phyloP scores from a whole-genome alignment of 202 grass and related monocot species.

The Hordeum pubiflorum region DNA sequence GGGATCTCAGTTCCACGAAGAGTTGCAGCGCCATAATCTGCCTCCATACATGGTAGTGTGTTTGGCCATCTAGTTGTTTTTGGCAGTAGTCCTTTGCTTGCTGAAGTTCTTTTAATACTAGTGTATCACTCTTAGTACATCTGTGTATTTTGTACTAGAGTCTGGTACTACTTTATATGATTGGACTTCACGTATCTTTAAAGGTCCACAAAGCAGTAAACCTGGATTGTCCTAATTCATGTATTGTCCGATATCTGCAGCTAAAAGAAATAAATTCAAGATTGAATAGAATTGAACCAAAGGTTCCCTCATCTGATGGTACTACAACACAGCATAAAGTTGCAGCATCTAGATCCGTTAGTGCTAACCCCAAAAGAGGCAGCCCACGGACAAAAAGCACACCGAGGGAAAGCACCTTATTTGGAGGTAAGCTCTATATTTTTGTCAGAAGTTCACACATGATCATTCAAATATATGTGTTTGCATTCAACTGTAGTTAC shows the following conservation, averaged over 20 bases:
- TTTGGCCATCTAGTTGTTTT: constrained; percentile 6
- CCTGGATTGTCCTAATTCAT: constrained; percentile 9
- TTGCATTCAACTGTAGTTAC: constrained; percentile 3
- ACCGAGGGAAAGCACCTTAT: constrained; percentile 64
- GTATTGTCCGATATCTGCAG: constrained; percentile 46
- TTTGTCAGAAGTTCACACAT: constrained; percentile 8
- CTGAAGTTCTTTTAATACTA: neutral
- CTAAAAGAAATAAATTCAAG: constrained; percentile 95
- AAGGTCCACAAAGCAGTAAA: neutral
- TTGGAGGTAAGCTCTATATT: constrained; percentile 53
- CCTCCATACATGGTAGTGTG: constrained; percentile 72
- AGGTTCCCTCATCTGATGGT: constrained; percentile 55
- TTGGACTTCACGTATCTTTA: constrained; percentile 6
- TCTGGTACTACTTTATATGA: neutral
- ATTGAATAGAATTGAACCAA: constrained; percentile 87
- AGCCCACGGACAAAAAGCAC: constrained; percentile 63
- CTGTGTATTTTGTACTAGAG: neutral
- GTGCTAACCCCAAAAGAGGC: constrained; percentile 71
- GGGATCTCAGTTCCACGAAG: constrained; percentile 92
- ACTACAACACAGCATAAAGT: constrained; percentile 31
- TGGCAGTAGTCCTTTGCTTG: neutral
- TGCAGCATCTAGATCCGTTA: constrained; percentile 59
- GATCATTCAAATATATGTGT: neutral
- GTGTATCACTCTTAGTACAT: neutral
- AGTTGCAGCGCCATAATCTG: constrained; percentile 83